A percentile compares a stretch with the other conserved stretches of the same genome.
phyloP scores from a whole-genome alignment of 2,329 filamentous ascomycete species.

The Camillea tinctor region DNA sequence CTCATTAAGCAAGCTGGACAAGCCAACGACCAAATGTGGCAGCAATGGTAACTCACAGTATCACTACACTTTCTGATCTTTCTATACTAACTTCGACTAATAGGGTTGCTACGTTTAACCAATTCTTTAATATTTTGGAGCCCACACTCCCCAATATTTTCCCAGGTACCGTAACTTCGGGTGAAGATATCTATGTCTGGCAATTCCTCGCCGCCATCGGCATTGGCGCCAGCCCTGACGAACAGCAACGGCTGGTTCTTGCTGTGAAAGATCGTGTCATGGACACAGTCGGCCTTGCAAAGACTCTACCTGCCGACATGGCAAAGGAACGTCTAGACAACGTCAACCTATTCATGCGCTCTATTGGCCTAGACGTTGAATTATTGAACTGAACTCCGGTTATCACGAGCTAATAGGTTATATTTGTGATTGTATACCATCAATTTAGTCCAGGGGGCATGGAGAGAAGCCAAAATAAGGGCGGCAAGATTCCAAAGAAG shows the following conservation, averaged over 20 bases:
- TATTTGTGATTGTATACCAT: neutral
- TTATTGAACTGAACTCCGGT: slow-evolving; percentile 42
- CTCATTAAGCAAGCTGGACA: slow-evolving; percentile 80
- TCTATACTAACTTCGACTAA: slow-evolving; percentile 31
- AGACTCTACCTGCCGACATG: slow-evolving; percentile 86
- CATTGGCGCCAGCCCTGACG: slow-evolving; percentile 87
- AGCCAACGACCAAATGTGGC: slow-evolving; percentile 70
- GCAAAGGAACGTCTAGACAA: slow-evolving; percentile 79
- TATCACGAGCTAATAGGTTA: neutral
- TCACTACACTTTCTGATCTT: neutral
- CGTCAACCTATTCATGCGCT: slow-evolving; percentile 97
- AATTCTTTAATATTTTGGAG: slow-evolving; percentile 84
- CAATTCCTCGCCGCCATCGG: slow-evolving; percentile 95
- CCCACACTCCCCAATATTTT: slow-evolving; percentile 82
- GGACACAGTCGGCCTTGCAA: slow-evolving; percentile 86
- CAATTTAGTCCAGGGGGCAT: neutral
- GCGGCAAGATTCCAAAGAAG: neutral
- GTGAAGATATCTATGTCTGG: slow-evolving; percentile 96
- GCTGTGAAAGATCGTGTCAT: slow-evolving; percentile 98
- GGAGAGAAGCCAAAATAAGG: neutral
- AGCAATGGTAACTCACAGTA: slow-evolving; percentile 67
- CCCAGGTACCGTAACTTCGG: slow-evolving; percentile 83
- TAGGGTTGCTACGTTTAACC: slow-evolving; percentile 76
- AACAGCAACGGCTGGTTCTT: slow-evolving; percentile 91
- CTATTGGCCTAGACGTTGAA: slow-evolving; percentile 97